Evolutionary conservation across 2,329 filamentous ascomycete species (phyloP), one percentile per base, ranked within the genome.

Genomic region (Diaporthe sp.): DNA sequence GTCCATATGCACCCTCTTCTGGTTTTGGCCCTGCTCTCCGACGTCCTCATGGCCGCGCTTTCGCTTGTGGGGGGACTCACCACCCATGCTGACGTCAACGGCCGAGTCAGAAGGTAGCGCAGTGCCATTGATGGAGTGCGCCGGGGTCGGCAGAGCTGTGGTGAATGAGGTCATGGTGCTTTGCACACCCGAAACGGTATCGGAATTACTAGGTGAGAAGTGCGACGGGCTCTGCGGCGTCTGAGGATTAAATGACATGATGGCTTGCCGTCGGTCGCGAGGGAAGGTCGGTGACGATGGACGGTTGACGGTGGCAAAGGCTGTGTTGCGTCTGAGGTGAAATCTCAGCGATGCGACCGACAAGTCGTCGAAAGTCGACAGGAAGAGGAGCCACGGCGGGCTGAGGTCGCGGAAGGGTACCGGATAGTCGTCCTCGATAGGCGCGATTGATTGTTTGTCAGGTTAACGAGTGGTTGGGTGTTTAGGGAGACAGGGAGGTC

Each of bases 221-320:
- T 91, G 89, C 81, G 89, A 91, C 81, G 91, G 91, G 82, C 91
- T 92, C 86, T 92, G 90, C 82, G 91, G 91, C 79, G 91, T 92
- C 80, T 90, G 90, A 79, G 91, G 91, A 82, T 92, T 90, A 87
- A 90, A 91, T 85, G 89, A 91, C 90, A 92, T 92, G 83, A 83
- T 89, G 85, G 58, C 71, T 72, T 45, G 67, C 61, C 38, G 60
- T 57, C 45, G 60, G 38, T 69, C 60, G 74, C 60, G 45, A 69
- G 68, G 61, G 38, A 55, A 52, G 42, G 28, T 19, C 54, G 68
- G 68, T 45, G 72, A 54, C 47, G 47, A 30, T 50, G 61, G 38
- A 58, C 42, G 61, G 68, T 25, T 52, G 58, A 47, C 61, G 74
- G 70, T 60, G 28, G 60, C 17, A 47, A 28, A 52, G 54, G 28